These are phyloP conservation scores for Xylariaceae sp. DNA, from an alignment of 2,329 filamentous ascomycete species.

Conservation along the genomic window DNA sequence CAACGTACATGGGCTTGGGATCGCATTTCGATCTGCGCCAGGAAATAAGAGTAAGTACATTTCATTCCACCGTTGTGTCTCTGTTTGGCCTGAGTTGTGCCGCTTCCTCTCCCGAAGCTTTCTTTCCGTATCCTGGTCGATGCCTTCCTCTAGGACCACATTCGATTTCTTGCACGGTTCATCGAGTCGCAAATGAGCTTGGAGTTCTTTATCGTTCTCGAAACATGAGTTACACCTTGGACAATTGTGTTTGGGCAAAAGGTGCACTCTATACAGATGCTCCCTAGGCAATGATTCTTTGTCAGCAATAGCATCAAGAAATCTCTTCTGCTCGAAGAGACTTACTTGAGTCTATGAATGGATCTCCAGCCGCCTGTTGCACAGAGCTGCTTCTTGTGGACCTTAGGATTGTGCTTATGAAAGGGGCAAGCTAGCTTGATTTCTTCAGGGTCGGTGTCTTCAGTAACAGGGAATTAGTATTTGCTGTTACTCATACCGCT, in stretches of 20 bases:
- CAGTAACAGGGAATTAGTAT: slow-evolving; percentile 10
- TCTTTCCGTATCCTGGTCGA: slow-evolving; percentile 39
- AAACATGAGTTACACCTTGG: slow-evolving; percentile 38
- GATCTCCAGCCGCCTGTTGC: slow-evolving; percentile 38
- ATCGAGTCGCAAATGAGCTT: slow-evolving; percentile 39
- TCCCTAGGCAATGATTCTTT: slow-evolving; percentile 30
- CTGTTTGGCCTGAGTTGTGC: slow-evolving; percentile 34
- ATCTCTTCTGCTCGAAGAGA: neutral
- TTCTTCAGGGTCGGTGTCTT: slow-evolving; percentile 37
- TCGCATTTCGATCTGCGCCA: slow-evolving; percentile 34
- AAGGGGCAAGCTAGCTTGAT: slow-evolving; percentile 47
- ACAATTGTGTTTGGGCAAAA: slow-evolving; percentile 38
- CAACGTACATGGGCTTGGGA: slow-evolving; percentile 43
- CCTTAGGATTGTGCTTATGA: slow-evolving; percentile 44
- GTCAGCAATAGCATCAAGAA: slow-evolving; percentile 7
- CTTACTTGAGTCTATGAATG: slow-evolving; percentile 43
- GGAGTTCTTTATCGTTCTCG: slow-evolving; percentile 33
- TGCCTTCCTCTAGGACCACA: slow-evolving; percentile 34
- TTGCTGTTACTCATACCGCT: neutral
- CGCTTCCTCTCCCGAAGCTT: slow-evolving; percentile 39
- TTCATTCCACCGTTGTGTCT: slow-evolving; percentile 41
- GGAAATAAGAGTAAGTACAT: slow-evolving; percentile 44
- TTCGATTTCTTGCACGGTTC: slow-evolving; percentile 38
- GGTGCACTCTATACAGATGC: slow-evolving; percentile 41
- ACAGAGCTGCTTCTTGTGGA: slow-evolving; percentile 30